These are phyloP conservation scores for Talaromyces sp. DNA, from an alignment of 2,329 filamentous ascomycete genomes.

Conservation along the genomic window DNA sequence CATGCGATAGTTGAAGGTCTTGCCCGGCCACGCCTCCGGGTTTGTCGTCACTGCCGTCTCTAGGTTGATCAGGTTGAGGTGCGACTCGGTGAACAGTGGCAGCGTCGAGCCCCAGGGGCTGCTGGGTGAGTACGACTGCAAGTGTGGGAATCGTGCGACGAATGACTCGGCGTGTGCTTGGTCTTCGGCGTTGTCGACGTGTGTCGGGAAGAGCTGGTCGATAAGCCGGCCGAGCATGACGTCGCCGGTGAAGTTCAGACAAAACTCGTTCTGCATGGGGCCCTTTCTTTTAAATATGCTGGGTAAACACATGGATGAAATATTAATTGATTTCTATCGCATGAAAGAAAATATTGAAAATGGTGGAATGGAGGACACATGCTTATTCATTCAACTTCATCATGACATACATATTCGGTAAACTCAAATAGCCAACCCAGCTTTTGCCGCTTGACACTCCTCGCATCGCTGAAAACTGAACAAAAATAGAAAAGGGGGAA, in stretches of 20 bases:
- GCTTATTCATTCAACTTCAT: not conserved
- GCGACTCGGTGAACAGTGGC: conserved; percentile 24
- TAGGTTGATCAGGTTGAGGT: conserved; percentile 37
- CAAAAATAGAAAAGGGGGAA: not conserved
- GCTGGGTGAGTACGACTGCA: conserved; percentile 20
- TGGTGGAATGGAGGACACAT: not conserved
- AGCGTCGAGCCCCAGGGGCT: conserved; percentile 34
- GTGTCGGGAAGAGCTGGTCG: conserved; percentile 34
- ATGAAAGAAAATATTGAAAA: not conserved
- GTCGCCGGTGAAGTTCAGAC: conserved; percentile 32
- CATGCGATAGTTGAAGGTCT: conserved; percentile 39
- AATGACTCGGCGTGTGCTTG: conserved; percentile 17
- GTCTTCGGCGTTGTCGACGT: conserved; percentile 26
- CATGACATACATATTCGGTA: not conserved
- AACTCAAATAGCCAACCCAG: not conserved
- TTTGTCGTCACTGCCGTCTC: conserved; percentile 35
- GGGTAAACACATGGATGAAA: not conserved
- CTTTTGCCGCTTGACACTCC: not conserved
- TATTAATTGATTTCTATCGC: too few species aligned
- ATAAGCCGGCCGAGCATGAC: conserved; percentile 41
- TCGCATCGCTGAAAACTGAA: not conserved
- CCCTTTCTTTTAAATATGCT: not conserved
- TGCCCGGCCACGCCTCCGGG: conserved; percentile 30
- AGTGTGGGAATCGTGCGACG: conserved; percentile 16
- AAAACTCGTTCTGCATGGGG: conserved; percentile 16